Evolutionary conservation across 768 basidiomycete species (phyloP).

Genomic region (Mycena floridula): DNA sequence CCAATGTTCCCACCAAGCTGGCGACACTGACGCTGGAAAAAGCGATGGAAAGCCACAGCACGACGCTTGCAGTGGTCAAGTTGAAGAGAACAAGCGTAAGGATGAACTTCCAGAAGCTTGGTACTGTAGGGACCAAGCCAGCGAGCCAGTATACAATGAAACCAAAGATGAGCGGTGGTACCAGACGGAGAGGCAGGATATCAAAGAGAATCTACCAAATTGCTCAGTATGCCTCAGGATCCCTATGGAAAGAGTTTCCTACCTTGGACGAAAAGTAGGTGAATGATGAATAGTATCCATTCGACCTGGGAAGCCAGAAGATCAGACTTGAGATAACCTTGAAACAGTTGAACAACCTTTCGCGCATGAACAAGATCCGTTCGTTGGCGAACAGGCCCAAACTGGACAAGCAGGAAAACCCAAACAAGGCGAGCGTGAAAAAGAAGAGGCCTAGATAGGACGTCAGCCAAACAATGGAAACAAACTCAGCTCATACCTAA

Average conservation of each 20-base stretch:
- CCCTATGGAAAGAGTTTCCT: conserved; percentile 4
- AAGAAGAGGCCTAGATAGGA: conserved; percentile 78
- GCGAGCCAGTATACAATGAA: conserved; percentile 94
- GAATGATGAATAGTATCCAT: conserved; percentile 96
- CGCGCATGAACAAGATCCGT: conserved; percentile 95
- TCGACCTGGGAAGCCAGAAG: conserved; percentile 53
- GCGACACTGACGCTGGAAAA: conserved; percentile 85
- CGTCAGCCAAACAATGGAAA: conserved; percentile 1
- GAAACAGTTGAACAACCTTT: conserved; percentile 51
- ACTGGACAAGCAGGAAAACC: conserved; percentile 94
- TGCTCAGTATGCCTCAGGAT: conserved; percentile 1
- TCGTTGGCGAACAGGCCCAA: conserved; percentile 93
- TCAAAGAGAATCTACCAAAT: conserved; percentile 88
- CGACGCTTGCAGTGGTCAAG: conserved; percentile 88
- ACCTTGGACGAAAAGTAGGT: conserved; percentile 97
- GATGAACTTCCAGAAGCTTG: conserved; percentile 97
- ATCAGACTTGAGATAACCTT: not conserved
- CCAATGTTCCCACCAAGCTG: conserved; percentile 86
- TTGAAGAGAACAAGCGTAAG: conserved; percentile 95
- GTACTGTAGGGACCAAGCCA: conserved; percentile 86
- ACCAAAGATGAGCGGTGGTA: conserved; percentile 93
- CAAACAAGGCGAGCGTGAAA: conserved; percentile 94
- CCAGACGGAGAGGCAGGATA: conserved; percentile 88
- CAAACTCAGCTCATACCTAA: conserved; percentile 44
- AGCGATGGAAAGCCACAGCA: conserved; percentile 85